Evolutionary conservation across 1,284 basidiomycete species (phyloP).

Genomic region (Somion occarium): DNA sequence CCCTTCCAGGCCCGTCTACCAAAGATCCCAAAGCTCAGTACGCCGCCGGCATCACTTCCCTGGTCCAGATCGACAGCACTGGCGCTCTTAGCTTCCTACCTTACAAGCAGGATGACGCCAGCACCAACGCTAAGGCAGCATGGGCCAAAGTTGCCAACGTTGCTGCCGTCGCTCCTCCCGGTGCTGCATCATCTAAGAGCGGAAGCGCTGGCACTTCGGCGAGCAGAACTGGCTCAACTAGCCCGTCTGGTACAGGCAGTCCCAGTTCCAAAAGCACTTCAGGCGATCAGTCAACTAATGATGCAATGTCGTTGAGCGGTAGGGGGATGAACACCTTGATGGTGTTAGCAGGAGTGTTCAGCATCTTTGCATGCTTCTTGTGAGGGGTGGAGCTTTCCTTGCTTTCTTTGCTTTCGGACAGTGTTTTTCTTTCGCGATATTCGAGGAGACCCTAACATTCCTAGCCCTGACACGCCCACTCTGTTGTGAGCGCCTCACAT

Average conservation of each 20-base stretch:
- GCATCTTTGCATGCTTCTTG: constrained; percentile 5
- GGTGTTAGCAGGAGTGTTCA: constrained; percentile 4
- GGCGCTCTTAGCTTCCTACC: constrained; percentile 69
- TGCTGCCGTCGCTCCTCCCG: constrained; percentile 24
- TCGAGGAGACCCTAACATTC: no score
- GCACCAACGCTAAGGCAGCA: constrained; percentile 40
- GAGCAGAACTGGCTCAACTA: constrained; percentile 2
- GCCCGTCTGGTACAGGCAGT: constrained; percentile 3
- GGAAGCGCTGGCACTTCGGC: constrained; percentile 5
- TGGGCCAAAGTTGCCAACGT: constrained; percentile 41
- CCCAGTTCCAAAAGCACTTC: neutral
- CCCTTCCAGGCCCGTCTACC: constrained; percentile 60
- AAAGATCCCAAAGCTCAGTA: constrained; percentile 70
- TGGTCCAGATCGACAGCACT: constrained; percentile 72
- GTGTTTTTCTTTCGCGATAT: no score
- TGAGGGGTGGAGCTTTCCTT: neutral
- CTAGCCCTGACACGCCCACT: no score
- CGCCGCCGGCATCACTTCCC: constrained; percentile 62
- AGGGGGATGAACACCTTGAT: neutral
- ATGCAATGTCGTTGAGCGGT: neutral
- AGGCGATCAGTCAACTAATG: neutral
- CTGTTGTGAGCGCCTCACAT: neutral
- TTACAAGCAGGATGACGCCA: constrained; percentile 45
- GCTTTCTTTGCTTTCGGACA: no score
- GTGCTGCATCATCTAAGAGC: constrained; percentile 11